These are phyloP conservation scores for Phytophthora agathidicida DNA, from an alignment of 352 stramenopile species.

Conservation along the genomic window DNA sequence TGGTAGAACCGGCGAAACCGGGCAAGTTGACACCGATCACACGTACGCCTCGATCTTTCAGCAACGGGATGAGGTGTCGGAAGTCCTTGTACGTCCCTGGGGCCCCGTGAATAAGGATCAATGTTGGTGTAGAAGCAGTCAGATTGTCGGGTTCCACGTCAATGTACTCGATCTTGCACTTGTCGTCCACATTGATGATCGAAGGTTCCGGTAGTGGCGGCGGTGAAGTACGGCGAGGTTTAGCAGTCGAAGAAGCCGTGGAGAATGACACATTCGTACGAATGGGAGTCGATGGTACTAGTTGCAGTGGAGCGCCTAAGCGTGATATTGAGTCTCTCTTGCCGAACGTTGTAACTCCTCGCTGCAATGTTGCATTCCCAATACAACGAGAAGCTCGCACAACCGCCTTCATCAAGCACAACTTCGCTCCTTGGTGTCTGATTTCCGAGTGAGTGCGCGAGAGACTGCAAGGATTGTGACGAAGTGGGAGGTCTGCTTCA, in stretches of 20 bases:
- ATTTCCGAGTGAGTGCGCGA: conserved; percentile 25
- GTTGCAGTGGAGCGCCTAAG: neutral
- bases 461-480: conserved; percentile 5
- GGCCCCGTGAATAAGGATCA: conserved; percentile 71
- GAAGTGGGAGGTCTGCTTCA: conserved; percentile 13
- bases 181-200: conserved; percentile 39
- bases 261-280: neutral
- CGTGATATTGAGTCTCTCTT: neutral
- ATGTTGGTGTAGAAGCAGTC: conserved; percentile 29
- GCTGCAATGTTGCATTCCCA: neutral
- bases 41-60: conserved; percentile 45
- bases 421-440: neutral
- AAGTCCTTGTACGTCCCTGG: conserved; percentile 73
- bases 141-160: conserved; percentile 26
- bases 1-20: conserved; percentile 54
- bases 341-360: neutral
- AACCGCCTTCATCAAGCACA: conserved; percentile 15
- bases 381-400: conserved; percentile 2
- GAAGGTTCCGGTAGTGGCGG: conserved; percentile 32
- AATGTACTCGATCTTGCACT: conserved; percentile 55
- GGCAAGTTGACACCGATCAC: conserved; percentile 70
- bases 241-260: neutral
- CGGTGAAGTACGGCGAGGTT: conserved; percentile 14
- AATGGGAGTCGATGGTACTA: neutral
- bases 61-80: conserved; percentile 61